A percentile compares a stretch with the other conserved stretches of the same genome.
Evolutionary conservation across 768 basidiomycete species (phyloP).

Genomic region (Boletus coccyginus): DNA sequence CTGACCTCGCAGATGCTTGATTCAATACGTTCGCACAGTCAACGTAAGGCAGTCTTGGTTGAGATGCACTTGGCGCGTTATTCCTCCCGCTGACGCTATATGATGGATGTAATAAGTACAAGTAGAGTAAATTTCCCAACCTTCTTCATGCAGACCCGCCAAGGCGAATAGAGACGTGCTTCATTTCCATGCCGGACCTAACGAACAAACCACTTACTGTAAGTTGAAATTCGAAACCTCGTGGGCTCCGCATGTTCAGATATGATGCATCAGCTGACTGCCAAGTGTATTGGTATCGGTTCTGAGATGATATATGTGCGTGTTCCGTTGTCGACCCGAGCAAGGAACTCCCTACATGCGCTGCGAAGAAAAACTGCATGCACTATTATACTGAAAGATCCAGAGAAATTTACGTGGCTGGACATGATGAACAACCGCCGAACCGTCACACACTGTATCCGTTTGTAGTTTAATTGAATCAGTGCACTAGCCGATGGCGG

Average conservation of each 20-base stretch:
- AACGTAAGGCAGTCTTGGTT: background rate
- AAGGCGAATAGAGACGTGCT: background rate
- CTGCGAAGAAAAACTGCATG: background rate
- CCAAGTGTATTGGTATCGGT: slow-evolving; percentile 2
- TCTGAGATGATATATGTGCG: slow-evolving; percentile 1
- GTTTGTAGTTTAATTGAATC: slow-evolving; percentile 4
- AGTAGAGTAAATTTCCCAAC: background rate
- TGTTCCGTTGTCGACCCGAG: background rate
- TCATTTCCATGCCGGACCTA: background rate
- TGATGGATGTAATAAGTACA: background rate
- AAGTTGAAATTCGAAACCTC: slow-evolving; percentile 20
- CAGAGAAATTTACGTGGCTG: background rate
- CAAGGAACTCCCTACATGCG: slow-evolving; percentile 6
- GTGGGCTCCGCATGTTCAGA: slow-evolving; percentile 24
- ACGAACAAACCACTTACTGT: background rate
- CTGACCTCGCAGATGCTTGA: slow-evolving; percentile 25
- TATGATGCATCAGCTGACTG: slow-evolving; percentile 20
- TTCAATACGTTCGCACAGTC: slow-evolving; percentile 6
- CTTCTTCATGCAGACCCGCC: background rate
- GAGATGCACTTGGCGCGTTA: background rate
- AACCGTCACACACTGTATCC: background rate
- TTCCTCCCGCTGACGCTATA: too few species aligned
- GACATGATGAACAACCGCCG: background rate
- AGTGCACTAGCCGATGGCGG: slow-evolving; percentile 14
- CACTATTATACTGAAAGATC: background rate